phyloP scores from a whole-genome alignment of 2,329 filamentous ascomycete species.

The Hysterium pulicare region DNA sequence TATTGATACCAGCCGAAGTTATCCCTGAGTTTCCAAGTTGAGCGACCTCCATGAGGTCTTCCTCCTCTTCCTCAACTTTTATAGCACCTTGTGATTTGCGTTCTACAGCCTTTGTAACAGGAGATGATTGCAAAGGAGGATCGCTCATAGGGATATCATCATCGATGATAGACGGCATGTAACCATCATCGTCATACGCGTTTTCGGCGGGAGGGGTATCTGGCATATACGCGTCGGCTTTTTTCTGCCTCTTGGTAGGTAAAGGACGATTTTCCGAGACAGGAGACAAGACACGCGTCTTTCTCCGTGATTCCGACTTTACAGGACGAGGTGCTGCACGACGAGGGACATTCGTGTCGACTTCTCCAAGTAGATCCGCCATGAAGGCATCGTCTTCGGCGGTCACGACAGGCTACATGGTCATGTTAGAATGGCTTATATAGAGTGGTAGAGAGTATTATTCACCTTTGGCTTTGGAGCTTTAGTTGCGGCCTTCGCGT shows the following conservation, averaged over 20 bases:
- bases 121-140: slow-evolving; percentile 74
- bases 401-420: slow-evolving; percentile 66
- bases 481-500: slow-evolving; percentile 61
- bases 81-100: slow-evolving; percentile 59
- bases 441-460: neutral
- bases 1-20: slow-evolving; percentile 72
- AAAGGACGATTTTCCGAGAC: slow-evolving; percentile 46
- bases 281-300: slow-evolving; percentile 76
- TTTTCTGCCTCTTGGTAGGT: slow-evolving; percentile 16
- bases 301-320: slow-evolving; percentile 72
- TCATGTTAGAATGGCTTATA: slow-evolving; percentile 18
- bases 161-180: slow-evolving; percentile 55
- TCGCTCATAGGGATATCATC: slow-evolving; percentile 85
- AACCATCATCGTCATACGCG: slow-evolving; percentile 54
- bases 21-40: slow-evolving; percentile 65
- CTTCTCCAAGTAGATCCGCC: slow-evolving; percentile 76
- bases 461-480: slow-evolving; percentile 78
- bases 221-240: slow-evolving; percentile 44
- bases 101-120: slow-evolving; percentile 72
- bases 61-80: slow-evolving; percentile 65
- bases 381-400: slow-evolving; percentile 89
- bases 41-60: slow-evolving; percentile 77
- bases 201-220: slow-evolving; percentile 39
- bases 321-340: slow-evolving; percentile 54
- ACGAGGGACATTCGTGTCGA: slow-evolving; percentile 71